Percentiles rank a stretch among this genome's conserved stretches.
Conservation (phyloP, 495 filamentous ascomycete genomes). For the Aspergillus conjunctus region DNA sequence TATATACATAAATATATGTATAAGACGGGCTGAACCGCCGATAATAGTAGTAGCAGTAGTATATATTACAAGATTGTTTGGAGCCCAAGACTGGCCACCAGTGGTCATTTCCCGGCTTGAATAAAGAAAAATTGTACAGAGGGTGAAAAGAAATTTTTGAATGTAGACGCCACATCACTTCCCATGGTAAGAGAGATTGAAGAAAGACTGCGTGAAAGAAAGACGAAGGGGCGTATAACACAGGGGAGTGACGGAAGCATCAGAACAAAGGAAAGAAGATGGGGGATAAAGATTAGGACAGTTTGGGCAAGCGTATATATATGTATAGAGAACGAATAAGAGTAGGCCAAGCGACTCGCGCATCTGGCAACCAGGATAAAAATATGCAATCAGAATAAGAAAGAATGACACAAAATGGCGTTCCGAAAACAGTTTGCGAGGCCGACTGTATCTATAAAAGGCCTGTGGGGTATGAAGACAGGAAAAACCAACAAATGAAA, state of each 20-base stretch:
- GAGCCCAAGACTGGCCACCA: conserved; percentile 28
- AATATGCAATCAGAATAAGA: conserved; percentile 25
- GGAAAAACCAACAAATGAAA: conserved; percentile 28
- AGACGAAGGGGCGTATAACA: conserved; percentile 18
- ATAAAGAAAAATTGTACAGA: conserved; percentile 26
- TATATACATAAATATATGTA: conserved; percentile 35
- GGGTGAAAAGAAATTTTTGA: conserved; percentile 24
- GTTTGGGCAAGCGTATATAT: conserved; percentile 17
- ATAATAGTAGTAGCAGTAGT: conserved; percentile 32
- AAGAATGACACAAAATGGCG: conserved; percentile 31
- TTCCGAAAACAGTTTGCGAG: conserved; percentile 41
- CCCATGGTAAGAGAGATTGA: conserved; percentile 12
- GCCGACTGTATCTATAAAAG: conserved; percentile 46
- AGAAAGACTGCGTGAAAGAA: conserved; percentile 21
- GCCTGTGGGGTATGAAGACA: conserved; percentile 48
- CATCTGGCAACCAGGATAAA: conserved; percentile 38
- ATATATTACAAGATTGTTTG: conserved; percentile 48
- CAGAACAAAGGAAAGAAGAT: conserved; percentile 39
- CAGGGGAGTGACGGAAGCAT: conserved; percentile 19
- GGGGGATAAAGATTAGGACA: conserved; percentile 19
- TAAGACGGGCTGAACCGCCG: conserved; percentile 22
- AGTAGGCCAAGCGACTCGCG: conserved; percentile 41
- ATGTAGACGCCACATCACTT: conserved; percentile 19
- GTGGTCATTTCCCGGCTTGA: conserved; percentile 23
- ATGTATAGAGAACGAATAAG: conserved; percentile 32